Evolutionary conservation across 2,329 filamentous ascomycete genomes (phyloP), one percentile per base, ranked within the genome.

Genomic region (Aspergillus jensenii): DNA sequence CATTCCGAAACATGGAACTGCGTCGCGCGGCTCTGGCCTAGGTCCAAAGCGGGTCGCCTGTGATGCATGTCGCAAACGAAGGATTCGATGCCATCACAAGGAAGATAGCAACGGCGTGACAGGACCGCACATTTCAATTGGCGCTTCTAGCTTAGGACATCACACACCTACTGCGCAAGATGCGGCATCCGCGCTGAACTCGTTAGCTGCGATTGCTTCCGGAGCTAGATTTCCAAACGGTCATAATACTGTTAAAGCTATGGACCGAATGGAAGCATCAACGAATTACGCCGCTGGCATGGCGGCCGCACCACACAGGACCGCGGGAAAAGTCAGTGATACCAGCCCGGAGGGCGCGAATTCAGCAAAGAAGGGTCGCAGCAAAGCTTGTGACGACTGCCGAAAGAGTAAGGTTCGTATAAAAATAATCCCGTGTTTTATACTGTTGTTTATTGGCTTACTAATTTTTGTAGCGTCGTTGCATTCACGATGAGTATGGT

Each of bases 371-470:
- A 84, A 85, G 68, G 80, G 84, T 59, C 74, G 85, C 65, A 86
- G 81, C 66, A 87, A 87, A 71, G 86, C 86, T 44, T 88, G 86
- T 68, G 80, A 85, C 58, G 85, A 87, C 65, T 88, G 86, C 71
- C 82, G 86, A 46, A 87, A 86, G 70, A 87, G 84, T 79, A 88
- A 88, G 79, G 85, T 87, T 69, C 71, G 81, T 73, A 19, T 40
- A 31, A 27, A 3, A 40, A 12, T 33, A 17, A 56, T 45, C 52
- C 37, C 21, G 3, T 7, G 4, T 51, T 43, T 43, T 21, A 12
- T 44, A 8, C n/a, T 15, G 14, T 23, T 33, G 6, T 48, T 31
- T 11, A 11, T 21, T 48, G 12, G 1, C 49, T 62, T 64, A 70
- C 65, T 68, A 59, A 67, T 44, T 33, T 15, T 21, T 45, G 35